Percentiles rank a stretch among this genome's conserved stretches.
These are phyloP conservation scores for Camellia oleifera DNA, from an alignment of 179 eudicot genomes.

Conservation along the genomic window DNA sequence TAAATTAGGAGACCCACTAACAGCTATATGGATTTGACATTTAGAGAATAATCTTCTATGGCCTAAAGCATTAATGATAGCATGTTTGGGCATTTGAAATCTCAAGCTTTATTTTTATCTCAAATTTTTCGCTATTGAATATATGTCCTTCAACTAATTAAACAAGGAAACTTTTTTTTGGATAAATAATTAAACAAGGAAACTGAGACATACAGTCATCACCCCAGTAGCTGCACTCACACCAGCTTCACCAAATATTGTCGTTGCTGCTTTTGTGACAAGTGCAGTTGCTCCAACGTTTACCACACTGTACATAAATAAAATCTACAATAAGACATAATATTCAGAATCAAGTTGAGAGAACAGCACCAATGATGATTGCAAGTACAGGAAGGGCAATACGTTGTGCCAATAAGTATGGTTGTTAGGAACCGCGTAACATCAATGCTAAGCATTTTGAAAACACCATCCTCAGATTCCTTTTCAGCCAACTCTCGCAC, in stretches of 20 bases:
- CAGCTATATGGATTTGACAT: neutral
- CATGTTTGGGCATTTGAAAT: neutral
- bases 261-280: slow-evolving; percentile 95
- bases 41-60: neutral
- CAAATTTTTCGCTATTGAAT: neutral
- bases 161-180: too few species aligned
- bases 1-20: neutral
- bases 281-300: slow-evolving; percentile 97
- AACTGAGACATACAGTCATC: slow-evolving; percentile 69
- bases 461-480: slow-evolving; percentile 89
- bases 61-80: neutral
- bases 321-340: slow-evolving; percentile 23
- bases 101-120: neutral
- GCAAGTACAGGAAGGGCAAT: slow-evolving; percentile 23
- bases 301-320: slow-evolving; percentile 65
- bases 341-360: slow-evolving; percentile 22
- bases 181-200: neutral
- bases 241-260: slow-evolving; percentile 94
- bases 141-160: neutral
- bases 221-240: slow-evolving; percentile 95
- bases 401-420: slow-evolving; percentile 98
- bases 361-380: neutral
- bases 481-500: slow-evolving; percentile 90
- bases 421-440: slow-evolving; percentile 96
- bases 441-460: slow-evolving; percentile 89